A percentile compares a stretch with the other conserved stretches of the same genome.
Conservation (phyloP, 768 basidiomycete genomes). For the Rhodotorula taiwanensis region DNA sequence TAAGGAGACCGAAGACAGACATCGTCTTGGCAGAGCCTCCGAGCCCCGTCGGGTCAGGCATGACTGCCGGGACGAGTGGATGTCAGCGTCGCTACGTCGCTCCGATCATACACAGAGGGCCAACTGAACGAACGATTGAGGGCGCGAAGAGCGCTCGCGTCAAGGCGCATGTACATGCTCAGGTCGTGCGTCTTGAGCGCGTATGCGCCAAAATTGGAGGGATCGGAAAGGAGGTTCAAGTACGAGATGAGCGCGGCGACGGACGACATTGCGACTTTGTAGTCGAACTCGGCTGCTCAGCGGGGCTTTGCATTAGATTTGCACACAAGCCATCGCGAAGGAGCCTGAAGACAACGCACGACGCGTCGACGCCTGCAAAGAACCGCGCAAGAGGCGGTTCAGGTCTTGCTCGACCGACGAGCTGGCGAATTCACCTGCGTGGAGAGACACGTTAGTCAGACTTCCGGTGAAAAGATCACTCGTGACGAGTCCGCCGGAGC, state of each 20-base stretch:
- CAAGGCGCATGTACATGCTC: conserved; percentile 88
- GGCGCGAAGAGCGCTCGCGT: conserved; percentile 87
- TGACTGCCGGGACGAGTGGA: conserved; percentile 13
- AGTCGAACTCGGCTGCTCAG: conserved; percentile 61
- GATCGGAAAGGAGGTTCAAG: conserved; percentile 68
- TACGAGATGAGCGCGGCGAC: conserved; percentile 75
- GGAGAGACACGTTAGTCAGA: background rate
- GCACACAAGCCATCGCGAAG: too few relatives aligned
- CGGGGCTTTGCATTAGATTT: too few relatives aligned
- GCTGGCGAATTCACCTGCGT: conserved; percentile 70
- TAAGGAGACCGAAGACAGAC: conserved; percentile 78
- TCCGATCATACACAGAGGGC: too few relatives aligned
- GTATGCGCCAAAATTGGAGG: conserved; percentile 71
- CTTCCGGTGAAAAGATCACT: too few relatives aligned
- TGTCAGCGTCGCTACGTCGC: too few relatives aligned
- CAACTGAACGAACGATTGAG: conserved; percentile 56
- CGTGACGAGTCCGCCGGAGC: too few relatives aligned
- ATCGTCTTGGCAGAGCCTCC: conserved; percentile 69
- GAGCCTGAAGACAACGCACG: conserved; percentile 23
- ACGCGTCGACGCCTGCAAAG: conserved; percentile 49
- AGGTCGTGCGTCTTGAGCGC: conserved; percentile 80
- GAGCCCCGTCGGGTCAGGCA: conserved; percentile 34
- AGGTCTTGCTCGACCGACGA: conserved; percentile 76
- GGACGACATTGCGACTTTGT: conserved; percentile 71
- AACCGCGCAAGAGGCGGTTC: conserved; percentile 57